Evolutionary conservation across 345 rosid species (phyloP), one percentile per base, ranked within the genome.

Genomic region (Geranium rotundifolium): DNA sequence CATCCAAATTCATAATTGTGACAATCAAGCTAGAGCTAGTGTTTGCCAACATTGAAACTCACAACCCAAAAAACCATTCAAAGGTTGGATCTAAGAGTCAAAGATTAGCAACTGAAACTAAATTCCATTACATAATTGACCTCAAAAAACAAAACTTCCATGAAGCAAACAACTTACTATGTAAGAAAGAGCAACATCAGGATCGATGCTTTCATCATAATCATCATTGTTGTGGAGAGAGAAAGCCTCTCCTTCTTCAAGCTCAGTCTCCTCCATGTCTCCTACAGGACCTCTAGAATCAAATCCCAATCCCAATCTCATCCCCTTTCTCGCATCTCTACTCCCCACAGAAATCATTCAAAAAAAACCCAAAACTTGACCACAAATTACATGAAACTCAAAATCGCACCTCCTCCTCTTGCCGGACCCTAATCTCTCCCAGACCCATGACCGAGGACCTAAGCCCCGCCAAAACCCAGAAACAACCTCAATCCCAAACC

Each of bases 201-300:
- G 59, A 46, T 70, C 73, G 15, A 27, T 17, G 20, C 30, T 54
- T n/a, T 30, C 58, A 58, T 54, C 58, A 23, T 37, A 55, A 57
- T 49, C 62, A 59, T 59, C 62, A 20, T 62, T 62, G 34, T 71
- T 63, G 56, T 70, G 69, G 71, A 60, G 65, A 18, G 75, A 70
- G 66, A 71, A 75, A 50, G 78, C 78, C 58, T 75, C 78, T 27
- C 78, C 78, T 67, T 75, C 78, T 61, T 75, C 78, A 57, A 75
- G 78, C 72, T 75, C 78, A 52, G 74, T 70, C 31, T 70, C 78
- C 17, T 70, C 78, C 78, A 75, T 75, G 56, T 63, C 78, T 64
- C 69, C 57, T 46, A 58, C 71, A 58, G 65, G 63, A 39, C 56
- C 64, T 4, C 65, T 2, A 23, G 27, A 23, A 23, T 23, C 27